Base-by-base conservation (phyloP, 345 rosid species). In the Gossypioides kirkii region DNA sequence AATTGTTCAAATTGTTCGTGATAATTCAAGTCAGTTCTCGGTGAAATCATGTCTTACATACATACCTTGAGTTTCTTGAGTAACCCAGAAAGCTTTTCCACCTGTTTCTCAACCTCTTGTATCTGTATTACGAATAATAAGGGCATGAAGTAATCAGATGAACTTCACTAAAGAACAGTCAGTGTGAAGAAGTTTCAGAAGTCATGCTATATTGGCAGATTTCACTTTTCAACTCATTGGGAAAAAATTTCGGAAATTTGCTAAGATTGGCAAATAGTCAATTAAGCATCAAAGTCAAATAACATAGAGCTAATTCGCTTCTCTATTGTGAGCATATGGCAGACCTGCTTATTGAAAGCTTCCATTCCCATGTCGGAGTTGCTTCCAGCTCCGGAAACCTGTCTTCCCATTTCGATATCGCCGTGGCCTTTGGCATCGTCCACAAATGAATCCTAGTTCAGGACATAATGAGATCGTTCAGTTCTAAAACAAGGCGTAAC, bases 381-480 rank as follows among this genome's bases (percentile, higher is more conserved):
- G 71, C 83, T 78, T 69, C 80, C 77, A 0, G 88, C 74, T 69
- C 80, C 77, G 0, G 88, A 76, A 69, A 26, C 63, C 54, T 41
- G 83, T 45, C 41, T 49, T 64, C 94, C 90, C 94, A 89, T 89
- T 79, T 89, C 94, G 3, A 89, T 78, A 74, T 86, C 94, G 61
- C 73, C 52, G 69, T 69, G 78, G 38, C 79, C 72, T 68, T 65
- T 75, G 64, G 83, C 80, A 62, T 83, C 88, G 10, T 75, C 70
- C 23, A 73, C 81, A 62, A 83, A 87, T 0, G 91, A 86, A 74
- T 86, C 91, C 94, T 89, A 11, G 54, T 64, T 18, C 56, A n/a
- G 23, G 75, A 36, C 16, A 67, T 18, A 58, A 58, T 41, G 46
- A 26, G 60, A 41, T 66, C 65, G 47, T 42, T 56, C 28, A 12